phyloP scores from a whole-genome alignment of 83 land plant genomes.

The Diphasiastrum complanatum region DNA sequence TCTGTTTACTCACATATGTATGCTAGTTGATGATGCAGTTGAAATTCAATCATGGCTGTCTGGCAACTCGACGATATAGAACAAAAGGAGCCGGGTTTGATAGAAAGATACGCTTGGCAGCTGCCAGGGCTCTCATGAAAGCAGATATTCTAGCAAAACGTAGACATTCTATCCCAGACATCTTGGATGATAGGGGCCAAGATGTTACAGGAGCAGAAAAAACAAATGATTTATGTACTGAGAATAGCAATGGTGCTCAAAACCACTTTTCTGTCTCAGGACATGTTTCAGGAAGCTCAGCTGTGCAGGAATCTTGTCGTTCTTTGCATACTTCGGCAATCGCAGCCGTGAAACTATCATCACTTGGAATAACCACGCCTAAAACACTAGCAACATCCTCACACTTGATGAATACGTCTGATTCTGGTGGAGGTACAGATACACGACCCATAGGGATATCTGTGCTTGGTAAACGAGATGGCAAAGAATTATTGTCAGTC shows the following conservation, averaged over 20 bases:
- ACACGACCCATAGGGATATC: too few species aligned
- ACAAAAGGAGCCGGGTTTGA: slow-evolving; percentile 23
- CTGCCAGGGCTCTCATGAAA: slow-evolving; percentile 39
- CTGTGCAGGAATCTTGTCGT: too few species aligned
- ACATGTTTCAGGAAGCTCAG: too few species aligned
- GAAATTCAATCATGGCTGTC: slow-evolving; percentile 27
- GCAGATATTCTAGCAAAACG: slow-evolving; percentile 41
- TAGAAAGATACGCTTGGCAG: slow-evolving; percentile 41
- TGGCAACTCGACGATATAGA: slow-evolving; percentile 15
- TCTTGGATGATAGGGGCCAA: slow-evolving; percentile 32
- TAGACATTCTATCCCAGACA: slow-evolving; percentile 47
- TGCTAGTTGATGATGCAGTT: slow-evolving; percentile 11
- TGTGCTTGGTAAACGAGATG: slow-evolving; percentile 53
- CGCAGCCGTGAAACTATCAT: too few species aligned
- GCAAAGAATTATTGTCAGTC: slow-evolving; percentile 33
- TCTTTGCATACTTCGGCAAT: too few species aligned
- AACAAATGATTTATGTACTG: background rate
- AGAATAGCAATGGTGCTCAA: background rate
- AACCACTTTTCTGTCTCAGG: too few species aligned
- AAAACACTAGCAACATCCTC: too few species aligned
- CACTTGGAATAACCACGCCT: too few species aligned
- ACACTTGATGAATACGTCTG: too few species aligned
- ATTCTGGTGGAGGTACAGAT: too few species aligned
- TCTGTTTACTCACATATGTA: background rate
- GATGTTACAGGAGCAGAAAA: slow-evolving; percentile 24